Base-by-base conservation (phyloP, 1,284 basidiomycete genomes). In the Trametes hirsuta region DNA sequence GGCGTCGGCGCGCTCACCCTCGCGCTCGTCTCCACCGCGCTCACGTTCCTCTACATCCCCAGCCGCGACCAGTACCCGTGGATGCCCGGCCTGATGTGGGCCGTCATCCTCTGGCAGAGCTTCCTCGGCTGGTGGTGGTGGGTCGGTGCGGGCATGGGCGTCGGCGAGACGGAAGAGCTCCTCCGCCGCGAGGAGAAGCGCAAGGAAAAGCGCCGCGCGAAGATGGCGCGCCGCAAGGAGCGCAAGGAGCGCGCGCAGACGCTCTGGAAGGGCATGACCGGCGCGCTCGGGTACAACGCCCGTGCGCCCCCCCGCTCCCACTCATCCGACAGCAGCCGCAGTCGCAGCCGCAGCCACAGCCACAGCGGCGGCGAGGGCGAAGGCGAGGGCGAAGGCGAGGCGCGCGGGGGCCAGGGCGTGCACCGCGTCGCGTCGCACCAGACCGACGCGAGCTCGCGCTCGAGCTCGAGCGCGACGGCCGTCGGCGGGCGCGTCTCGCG, bases 71-170 rank as follows among this genome's bases (percentile, higher is more conserved):
- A 93, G 65, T 92, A 93, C 66, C 80, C 86, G 11, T 97, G 95
- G 95, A 80, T 97, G 62, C 91, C 92, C 2, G 84, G 87, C 36
- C 79, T 97, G 48, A 86, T 94, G 75, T 95, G 92, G 85, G 88
- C 91, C 3, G 87, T 95, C 44, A 85, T 96, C 11, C 83, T 97
- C 15, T 97, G 94, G 94, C 95, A 97, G 79, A 93, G 87, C 75
- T 93, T 93, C 71, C 74, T 93, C 30, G 93, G 93, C 0, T 97
- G 93, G 92, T 96, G 94, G 94, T 96, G 94, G 94, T 98, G 95
- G 95, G 94, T 96, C 21, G 95, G 95, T 15, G 89, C 93, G 1
- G 94, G 94, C 60, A 83, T 91, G 87, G 79, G 84, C 72, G 80
- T 87, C 15, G 76, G 81, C 15, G 85, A 86, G 66, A 79, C 85